Base-by-base conservation (phyloP, 106 monocot genomes). In the Amphibolis antarctica region DNA sequence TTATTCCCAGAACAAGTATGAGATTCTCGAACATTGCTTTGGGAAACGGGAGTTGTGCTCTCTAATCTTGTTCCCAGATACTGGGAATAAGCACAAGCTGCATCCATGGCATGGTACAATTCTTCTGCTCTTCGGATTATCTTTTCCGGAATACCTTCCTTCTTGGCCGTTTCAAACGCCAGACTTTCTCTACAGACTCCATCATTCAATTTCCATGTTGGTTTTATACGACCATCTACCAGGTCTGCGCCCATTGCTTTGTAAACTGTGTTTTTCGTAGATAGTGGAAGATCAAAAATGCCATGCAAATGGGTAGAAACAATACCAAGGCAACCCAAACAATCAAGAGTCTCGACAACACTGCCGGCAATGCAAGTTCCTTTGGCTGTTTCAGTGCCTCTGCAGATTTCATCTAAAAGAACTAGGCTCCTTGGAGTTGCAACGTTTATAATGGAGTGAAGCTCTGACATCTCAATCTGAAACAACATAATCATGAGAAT, bases 351-450 rank as follows among this genome's bases (percentile, higher is more conserved):
- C 69, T 98, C 98, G 69, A 98, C 55, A 51, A 98, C 75, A 72
- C 98, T 98, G 45, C 98, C 91, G 50, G 98, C 98, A 65, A 98
- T 87, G 70, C 98, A 98, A 46, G 91, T 98, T 66, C 98, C 98
- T 80, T 98, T 98, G 1, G 72, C 77, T 24, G 98, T 98, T 79
- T 98, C 98, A 45, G 98, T 98, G 55, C 98, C 98, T 63, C 91
- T 82, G 53, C 98, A 98, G 29, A 98, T 91, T 68, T 98, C 98
- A 72, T 98, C 98, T 28, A 98, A 55, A 20, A 98, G 84, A 68
- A 98, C 80, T 36, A 98, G 72, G 68, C 90, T 91, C 64, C 68
- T 76, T n/a, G 64, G 62, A 22, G 75, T 79, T 20, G 80, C 82
- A 63, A 80, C 72, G 18, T 51, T 73, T 42, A 98, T 46, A 15